Base-by-base conservation (phyloP, 2,329 filamentous ascomycete species). In the Madurella fahalii region DNA sequence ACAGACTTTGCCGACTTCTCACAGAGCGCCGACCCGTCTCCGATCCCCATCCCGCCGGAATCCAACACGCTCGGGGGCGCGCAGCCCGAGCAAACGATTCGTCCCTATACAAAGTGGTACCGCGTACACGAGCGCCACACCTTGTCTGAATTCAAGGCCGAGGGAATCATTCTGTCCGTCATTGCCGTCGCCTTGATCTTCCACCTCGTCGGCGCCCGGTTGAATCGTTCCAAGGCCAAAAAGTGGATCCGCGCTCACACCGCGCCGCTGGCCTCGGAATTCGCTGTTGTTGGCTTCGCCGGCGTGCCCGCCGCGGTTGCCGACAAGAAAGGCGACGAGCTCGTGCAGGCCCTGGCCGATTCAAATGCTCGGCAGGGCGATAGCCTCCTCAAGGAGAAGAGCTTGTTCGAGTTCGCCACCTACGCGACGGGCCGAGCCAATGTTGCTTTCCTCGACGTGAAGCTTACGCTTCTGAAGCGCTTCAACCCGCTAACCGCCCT, bases 1-100 rank as follows among this genome's bases (percentile, higher is more conserved):
- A 31, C 69, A 96, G 92, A 95, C 76, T 96, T 96, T 71, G 91
- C 90, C 74, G 93, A 96, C 77, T 97, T 95, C 68, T 90, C 90
- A 57, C 86, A 84, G 61, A 87, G 85, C 64, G 83, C 90, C 61
- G 84, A 87, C 17, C 85, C 89, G 53, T 71, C 77, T 20, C 80
- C 80, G 54, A 73, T 68, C 16, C 72, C 81, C 57, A 70, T 77
- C 67, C 73, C 74, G 48, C 70, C 76, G 47, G 71, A 73, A 55
- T 72, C 77, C 56, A 72, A 78, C 59, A 72, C 77, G 53, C 70
- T 78, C 56, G 72, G 71, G 37, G 72, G 73, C 41, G 71, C 73
- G 47, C 64, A 67, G 32, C 77, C 80, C 57, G 76, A 75, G 43
- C 70, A 73, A 45, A 77, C 78, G 43, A 72, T 69, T 42, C 75